Base-by-base conservation (phyloP, 371 early-diverging fungal genomes). In the Umbelopsis sp. region DNA sequence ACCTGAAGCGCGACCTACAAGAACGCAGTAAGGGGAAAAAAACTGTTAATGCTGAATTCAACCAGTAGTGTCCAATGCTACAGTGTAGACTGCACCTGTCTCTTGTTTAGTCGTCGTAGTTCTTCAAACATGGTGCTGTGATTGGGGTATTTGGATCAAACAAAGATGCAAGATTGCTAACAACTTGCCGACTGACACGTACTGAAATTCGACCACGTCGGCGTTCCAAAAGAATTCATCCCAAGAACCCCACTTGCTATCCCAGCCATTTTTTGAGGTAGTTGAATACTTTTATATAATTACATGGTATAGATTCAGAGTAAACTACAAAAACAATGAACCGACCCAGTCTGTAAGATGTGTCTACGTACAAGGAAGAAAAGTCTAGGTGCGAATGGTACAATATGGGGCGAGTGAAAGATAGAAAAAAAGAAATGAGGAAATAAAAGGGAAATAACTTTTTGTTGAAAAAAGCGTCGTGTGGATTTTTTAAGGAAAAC, bases 1-100 rank as follows among this genome's bases (percentile, higher is more conserved):
- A 88, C 80, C 82, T 94, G 87, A 70, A 81, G 68, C 74, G 88
- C 85, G 72, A 86, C 83, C 87, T 82, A 50, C 35, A 35, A 29
- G 16, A 35, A 29, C 29, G n/a, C 29, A 35, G 35, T 29, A 35
- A 4, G 4, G 18, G 20, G 9, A 45, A 4, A 45, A 4, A 11
- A 63, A 6, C 10, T 4, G 24, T 68, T n/a, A 18, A 29, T 18
- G 50, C 12, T 18, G 62, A 9, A 22, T 0, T 7, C 48, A 7
- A 0, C 10, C 5, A n/a, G 48, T 20, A 12, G 0, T 7, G 16
- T n/a, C 6, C 16, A 35, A 0, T 57, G 0, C 7, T 29, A 57
- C 2, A 11, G 10, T 5, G 12, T 35, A 57, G 14, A 11, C 18
- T 4, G 66, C 72, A 79, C 83, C 74, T 83, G 83, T 69, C 80